Evolutionary conservation across 768 basidiomycete genomes (phyloP).

Genomic region (Auricularia cornea): DNA sequence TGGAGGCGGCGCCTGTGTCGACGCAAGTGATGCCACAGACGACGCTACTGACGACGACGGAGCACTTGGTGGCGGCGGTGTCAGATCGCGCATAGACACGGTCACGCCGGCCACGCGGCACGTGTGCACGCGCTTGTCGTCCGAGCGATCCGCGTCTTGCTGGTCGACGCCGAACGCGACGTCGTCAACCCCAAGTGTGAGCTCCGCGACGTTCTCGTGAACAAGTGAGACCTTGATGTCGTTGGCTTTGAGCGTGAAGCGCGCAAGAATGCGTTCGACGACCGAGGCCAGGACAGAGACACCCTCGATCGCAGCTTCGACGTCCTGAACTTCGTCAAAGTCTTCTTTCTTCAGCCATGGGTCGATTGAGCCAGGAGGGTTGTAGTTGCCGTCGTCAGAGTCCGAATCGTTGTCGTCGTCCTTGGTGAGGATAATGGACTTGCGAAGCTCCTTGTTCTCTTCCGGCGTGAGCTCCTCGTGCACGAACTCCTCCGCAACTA

Average conservation of each 20-base stretch:
- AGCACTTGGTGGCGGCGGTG: conserved; percentile 18
- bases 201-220: conserved; percentile 52
- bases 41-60: conserved; percentile 13
- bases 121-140: conserved; percentile 27
- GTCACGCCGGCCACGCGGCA: conserved; percentile 50
- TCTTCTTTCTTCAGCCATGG: conserved; percentile 30
- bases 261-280: conserved; percentile 68
- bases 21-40: conserved; percentile 14
- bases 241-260: conserved; percentile 67
- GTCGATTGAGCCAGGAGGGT: conserved; percentile 50
- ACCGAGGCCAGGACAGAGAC: conserved; percentile 75
- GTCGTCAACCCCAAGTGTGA: conserved; percentile 51
- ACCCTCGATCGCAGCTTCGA: conserved; percentile 50
- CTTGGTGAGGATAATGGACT: conserved; percentile 38
- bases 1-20: conserved; percentile 30
- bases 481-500: conserved; percentile 80
- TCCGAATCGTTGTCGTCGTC: conserved; percentile 6
- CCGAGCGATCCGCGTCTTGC: not conserved
- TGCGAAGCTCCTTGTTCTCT: conserved; percentile 62
- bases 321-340: conserved; percentile 30
- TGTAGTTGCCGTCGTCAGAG: conserved; percentile 8
- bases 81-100: conserved; percentile 43
- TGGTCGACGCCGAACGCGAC: conserved; percentile 24
- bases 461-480: conserved; percentile 67
- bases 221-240: conserved; percentile 63